phyloP scores from a whole-genome alignment of 352 stramenopile species.

The Globisporangium ultimum region DNA sequence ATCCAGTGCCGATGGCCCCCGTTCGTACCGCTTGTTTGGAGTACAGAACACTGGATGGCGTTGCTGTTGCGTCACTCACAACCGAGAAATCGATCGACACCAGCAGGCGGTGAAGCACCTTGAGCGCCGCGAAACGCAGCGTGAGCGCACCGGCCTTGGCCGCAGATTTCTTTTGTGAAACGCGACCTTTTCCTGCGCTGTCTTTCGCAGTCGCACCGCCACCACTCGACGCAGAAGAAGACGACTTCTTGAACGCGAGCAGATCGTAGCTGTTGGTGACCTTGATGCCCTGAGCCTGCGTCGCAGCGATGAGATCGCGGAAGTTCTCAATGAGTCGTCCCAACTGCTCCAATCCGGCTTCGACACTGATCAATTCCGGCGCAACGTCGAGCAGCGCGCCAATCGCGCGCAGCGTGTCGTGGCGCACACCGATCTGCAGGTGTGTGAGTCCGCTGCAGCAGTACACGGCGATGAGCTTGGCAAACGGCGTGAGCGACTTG shows the following conservation, averaged over 20 bases:
- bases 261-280: constrained; percentile 81
- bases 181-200: constrained; percentile 19
- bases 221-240: constrained; percentile 12
- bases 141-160: constrained; percentile 32
- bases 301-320: constrained; percentile 56
- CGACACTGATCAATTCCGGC: constrained; percentile 49
- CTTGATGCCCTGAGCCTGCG: constrained; percentile 65
- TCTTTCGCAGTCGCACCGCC: constrained; percentile 11
- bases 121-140: constrained; percentile 57
- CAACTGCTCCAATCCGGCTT: constrained; percentile 50
- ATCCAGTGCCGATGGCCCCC: constrained; percentile 11
- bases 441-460: constrained; percentile 81
- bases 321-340: constrained; percentile 80
- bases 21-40: constrained; percentile 6
- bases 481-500: constrained; percentile 63
- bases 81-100: constrained; percentile 37
- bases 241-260: constrained; percentile 23
- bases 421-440: constrained; percentile 67
- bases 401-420: constrained; percentile 74
- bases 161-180: constrained; percentile 29
- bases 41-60: neutral
- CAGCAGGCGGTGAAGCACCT: constrained; percentile 65
- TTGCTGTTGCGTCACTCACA: neutral
- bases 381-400: constrained; percentile 54
- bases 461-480: constrained; percentile 70